Conservation (phyloP, 768 basidiomycete genomes). For the Daedalea quercina region DNA sequence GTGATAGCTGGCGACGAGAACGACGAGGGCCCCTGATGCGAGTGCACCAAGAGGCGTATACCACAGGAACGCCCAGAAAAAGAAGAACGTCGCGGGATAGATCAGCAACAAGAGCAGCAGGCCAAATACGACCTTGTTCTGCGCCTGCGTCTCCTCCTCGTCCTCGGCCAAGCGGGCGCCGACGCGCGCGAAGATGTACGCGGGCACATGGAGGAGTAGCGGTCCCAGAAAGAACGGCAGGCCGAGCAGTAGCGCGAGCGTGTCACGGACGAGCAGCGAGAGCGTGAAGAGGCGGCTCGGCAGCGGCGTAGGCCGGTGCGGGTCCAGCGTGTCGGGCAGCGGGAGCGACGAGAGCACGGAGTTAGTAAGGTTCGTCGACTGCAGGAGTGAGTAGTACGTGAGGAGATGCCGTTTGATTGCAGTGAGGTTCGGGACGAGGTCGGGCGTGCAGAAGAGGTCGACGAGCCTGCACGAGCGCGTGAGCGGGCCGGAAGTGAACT, state of each 20-base stretch:
- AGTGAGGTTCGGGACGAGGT: constrained; percentile 52
- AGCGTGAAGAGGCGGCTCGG: constrained; percentile 83
- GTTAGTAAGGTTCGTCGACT: constrained; percentile 79
- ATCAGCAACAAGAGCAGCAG: constrained; percentile 69
- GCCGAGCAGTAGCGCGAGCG: constrained; percentile 58
- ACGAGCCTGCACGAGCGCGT: constrained; percentile 52
- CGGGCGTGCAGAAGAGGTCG: constrained; percentile 75
- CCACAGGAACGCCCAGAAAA: constrained; percentile 79
- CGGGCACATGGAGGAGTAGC: constrained; percentile 74
- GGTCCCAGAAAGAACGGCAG: constrained; percentile 91
- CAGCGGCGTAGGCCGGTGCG: constrained; percentile 59
- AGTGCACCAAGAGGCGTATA: constrained; percentile 71
- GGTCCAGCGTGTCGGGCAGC: constrained; percentile 79
- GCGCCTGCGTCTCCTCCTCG: constrained; percentile 93
- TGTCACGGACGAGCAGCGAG: constrained; percentile 70
- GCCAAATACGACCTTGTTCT: constrained; percentile 93
- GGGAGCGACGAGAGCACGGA: constrained; percentile 78
- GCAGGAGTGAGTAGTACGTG: constrained; percentile 83
- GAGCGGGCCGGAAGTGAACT: constrained; percentile 3
- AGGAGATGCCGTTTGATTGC: constrained; percentile 65
- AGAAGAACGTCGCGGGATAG: constrained; percentile 81
- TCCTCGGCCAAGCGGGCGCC: constrained; percentile 72
- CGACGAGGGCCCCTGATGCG: constrained; percentile 61
- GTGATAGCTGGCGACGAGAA: constrained; percentile 81
- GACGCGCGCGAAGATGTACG: constrained; percentile 73